phyloP scores from a whole-genome alignment of 2,329 filamentous ascomycete species.

The Epichloe bromicola region DNA sequence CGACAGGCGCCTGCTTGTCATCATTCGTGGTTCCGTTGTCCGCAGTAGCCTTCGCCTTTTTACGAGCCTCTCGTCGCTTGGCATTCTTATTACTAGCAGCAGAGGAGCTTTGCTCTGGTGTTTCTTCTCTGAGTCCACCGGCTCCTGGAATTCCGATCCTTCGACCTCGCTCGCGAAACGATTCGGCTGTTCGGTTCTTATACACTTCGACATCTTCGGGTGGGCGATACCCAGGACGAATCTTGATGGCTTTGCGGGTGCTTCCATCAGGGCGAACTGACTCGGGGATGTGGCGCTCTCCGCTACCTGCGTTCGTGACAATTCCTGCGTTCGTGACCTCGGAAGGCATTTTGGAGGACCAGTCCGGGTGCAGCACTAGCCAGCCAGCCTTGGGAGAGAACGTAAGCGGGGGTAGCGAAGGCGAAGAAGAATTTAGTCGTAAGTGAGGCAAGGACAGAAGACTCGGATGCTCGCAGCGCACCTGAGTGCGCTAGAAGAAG shows the following conservation, averaged over 20 bases:
- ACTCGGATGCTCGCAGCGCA: background rate
- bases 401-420: too few species aligned
- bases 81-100: conserved; percentile 70
- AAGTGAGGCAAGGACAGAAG: background rate
- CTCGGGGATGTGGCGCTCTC: conserved; percentile 78
- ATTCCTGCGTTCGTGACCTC: conserved; percentile 55
- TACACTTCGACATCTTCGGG: conserved; percentile 94
- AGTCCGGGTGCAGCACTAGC: background rate
- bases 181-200: conserved; percentile 80
- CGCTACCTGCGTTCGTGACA: conserved; percentile 60
- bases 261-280: conserved; percentile 79
- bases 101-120: conserved; percentile 32
- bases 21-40: conserved; percentile 53
- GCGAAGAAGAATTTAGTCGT: background rate
- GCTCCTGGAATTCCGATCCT: conserved; percentile 60
- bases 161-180: conserved; percentile 61
- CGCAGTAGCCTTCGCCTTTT: conserved; percentile 38
- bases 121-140: conserved; percentile 39
- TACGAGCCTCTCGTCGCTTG: conserved; percentile 50
- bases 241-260: conserved; percentile 86
- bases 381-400: background rate
- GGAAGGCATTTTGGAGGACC: conserved; percentile 28
- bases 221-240: conserved; percentile 84
- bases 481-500: background rate
- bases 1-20: conserved; percentile 13